A percentile compares a stretch with the other conserved stretches of the same genome.
Conservation (phyloP, 2,329 filamentous ascomycete species). For the Cladorrhinum sp. region DNA sequence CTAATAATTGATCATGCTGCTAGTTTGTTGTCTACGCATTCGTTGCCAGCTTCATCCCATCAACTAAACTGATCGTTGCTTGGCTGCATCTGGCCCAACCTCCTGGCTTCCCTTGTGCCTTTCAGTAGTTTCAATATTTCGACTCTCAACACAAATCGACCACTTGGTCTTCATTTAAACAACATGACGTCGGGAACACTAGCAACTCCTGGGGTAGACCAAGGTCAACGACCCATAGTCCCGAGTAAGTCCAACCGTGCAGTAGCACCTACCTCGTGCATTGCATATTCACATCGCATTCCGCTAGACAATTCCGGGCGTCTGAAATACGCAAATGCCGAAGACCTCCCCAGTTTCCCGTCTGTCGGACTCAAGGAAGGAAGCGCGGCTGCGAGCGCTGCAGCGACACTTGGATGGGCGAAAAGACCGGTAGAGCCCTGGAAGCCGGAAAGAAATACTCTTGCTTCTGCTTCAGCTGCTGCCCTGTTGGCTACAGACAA, state of each 20-base stretch:
- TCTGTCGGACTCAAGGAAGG: slow-evolving; percentile 58
- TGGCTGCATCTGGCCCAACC: background rate
- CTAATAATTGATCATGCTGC: background rate
- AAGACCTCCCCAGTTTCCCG: slow-evolving; percentile 73
- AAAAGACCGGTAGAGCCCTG: slow-evolving; percentile 66
- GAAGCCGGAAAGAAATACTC: slow-evolving; percentile 56
- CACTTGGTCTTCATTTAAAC: background rate
- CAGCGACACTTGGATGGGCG: slow-evolving; percentile 70
- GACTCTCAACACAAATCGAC: background rate
- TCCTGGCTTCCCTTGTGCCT: background rate
- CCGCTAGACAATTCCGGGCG: slow-evolving; percentile 37
- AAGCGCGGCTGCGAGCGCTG: slow-evolving; percentile 66
- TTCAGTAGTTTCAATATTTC: background rate
- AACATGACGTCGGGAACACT: slow-evolving; percentile 15
- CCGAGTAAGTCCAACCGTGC: slow-evolving; percentile 13
- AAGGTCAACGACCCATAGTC: slow-evolving; percentile 8
- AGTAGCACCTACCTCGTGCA: slow-evolving; percentile 3
- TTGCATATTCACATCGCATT: slow-evolving; percentile 18
- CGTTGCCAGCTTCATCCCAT: background rate
- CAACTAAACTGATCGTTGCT: background rate
- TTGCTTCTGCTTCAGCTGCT: slow-evolving; percentile 48
- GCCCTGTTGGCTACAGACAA: slow-evolving; percentile 43
- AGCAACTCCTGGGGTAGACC: slow-evolving; percentile 6
- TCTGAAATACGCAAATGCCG: slow-evolving; percentile 68
- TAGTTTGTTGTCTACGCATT: slow-evolving; percentile 1